Percentiles rank a stretch among this genome's conserved stretches.
These are phyloP conservation scores for Colletotrichum sansevieriae DNA, from an alignment of 2,329 filamentous ascomycete species.

Conservation along the genomic window DNA sequence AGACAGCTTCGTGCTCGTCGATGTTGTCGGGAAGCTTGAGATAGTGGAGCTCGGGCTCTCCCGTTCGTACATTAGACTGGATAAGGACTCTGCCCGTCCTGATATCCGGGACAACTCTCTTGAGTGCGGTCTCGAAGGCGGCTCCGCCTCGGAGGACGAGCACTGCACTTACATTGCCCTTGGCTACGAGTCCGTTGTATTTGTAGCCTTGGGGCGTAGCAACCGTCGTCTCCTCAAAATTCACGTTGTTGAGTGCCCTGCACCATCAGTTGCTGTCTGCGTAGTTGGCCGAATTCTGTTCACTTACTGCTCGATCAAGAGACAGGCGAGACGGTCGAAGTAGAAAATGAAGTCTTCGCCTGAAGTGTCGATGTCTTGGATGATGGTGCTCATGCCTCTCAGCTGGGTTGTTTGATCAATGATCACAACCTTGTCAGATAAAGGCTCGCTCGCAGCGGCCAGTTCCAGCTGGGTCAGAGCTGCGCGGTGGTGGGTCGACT, in stretches of 20 bases:
- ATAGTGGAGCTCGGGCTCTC: slow-evolving; percentile 94
- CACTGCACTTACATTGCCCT: slow-evolving; percentile 85
- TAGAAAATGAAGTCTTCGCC: slow-evolving; percentile 98
- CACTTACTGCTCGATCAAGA: slow-evolving; percentile 82
- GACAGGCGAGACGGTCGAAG: slow-evolving; percentile 88
- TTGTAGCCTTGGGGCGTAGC: slow-evolving; percentile 76
- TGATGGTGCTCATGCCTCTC: slow-evolving; percentile 88
- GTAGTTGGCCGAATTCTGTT: no score
- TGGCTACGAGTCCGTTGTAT: slow-evolving; percentile 79
- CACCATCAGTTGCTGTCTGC: slow-evolving; percentile 23
- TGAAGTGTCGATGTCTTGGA: slow-evolving; percentile 82
- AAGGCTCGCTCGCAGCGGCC: slow-evolving; percentile 76
- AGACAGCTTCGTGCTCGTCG: slow-evolving; percentile 79
- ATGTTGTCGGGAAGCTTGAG: slow-evolving; percentile 83
- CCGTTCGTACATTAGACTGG: slow-evolving; percentile 86
- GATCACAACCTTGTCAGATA: slow-evolving; percentile 81
- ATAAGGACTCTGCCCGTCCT: slow-evolving; percentile 90
- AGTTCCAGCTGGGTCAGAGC: slow-evolving; percentile 83
- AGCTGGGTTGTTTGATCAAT: slow-evolving; percentile 85
- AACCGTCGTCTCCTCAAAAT: slow-evolving; percentile 74
- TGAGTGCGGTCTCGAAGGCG: slow-evolving; percentile 87
- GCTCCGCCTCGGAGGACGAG: slow-evolving; percentile 90
- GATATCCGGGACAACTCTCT: slow-evolving; percentile 92
- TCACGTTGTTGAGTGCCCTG: slow-evolving; percentile 82
- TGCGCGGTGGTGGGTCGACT: slow-evolving; percentile 85